Conservation (phyloP, 2,329 filamentous ascomycete species). For the Shiraia bambusicola region DNA sequence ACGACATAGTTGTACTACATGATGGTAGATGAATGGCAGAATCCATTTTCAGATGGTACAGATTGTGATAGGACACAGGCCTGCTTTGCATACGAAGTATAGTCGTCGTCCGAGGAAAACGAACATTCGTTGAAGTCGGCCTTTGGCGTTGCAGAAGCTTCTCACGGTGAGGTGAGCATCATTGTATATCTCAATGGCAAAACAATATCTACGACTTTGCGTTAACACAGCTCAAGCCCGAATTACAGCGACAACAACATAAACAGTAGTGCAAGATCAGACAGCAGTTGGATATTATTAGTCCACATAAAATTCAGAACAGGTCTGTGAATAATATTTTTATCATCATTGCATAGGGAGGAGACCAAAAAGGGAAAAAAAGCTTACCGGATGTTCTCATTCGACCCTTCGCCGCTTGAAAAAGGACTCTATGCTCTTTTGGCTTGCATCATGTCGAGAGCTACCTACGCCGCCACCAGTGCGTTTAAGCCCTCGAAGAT, state of each 20-base stretch:
- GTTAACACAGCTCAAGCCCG: too few species aligned
- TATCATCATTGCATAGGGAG: slow-evolving; percentile 53
- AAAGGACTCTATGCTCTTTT: slow-evolving; percentile 75
- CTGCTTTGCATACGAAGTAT: too few species aligned
- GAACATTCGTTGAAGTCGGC: too few species aligned
- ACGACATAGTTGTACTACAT: too few species aligned
- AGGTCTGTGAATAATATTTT: slow-evolving; percentile 75
- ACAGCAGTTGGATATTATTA: slow-evolving; percentile 76
- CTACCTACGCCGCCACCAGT: slow-evolving; percentile 82
- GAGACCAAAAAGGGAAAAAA: slow-evolving; percentile 7
- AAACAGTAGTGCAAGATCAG: slow-evolving; percentile 53
- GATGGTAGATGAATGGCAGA: too few species aligned
- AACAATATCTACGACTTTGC: too few species aligned
- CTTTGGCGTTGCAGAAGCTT: too few species aligned
- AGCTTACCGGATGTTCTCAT: slow-evolving; percentile 31
- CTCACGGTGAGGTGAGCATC: too few species aligned
- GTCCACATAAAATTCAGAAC: slow-evolving; percentile 76
- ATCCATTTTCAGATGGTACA: too few species aligned
- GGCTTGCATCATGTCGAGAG: slow-evolving; percentile 70
- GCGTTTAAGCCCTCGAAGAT: slow-evolving; percentile 73
- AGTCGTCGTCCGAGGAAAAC: too few species aligned
- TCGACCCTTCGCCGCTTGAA: slow-evolving; percentile 62
- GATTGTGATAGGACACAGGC: too few species aligned
- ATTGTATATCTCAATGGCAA: too few species aligned
- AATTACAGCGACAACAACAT: not conserved